These are phyloP conservation scores for Pseudogymnoascus sp. DNA, from an alignment of 2,329 filamentous ascomycete species.

Conservation along the genomic window DNA sequence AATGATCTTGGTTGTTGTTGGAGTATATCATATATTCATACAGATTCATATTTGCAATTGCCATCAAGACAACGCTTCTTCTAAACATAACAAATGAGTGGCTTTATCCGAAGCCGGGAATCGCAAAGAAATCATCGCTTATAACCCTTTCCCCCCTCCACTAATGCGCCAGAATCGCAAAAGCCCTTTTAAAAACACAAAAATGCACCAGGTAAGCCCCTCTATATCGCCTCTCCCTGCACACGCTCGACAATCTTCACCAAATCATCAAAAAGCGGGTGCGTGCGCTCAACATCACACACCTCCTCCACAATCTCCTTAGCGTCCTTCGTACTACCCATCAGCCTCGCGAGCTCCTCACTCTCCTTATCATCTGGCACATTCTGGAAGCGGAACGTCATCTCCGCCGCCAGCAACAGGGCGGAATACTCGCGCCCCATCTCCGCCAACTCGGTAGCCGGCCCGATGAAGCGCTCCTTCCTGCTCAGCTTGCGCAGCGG, in stretches of 20 bases:
- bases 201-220: not conserved
- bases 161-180: not conserved
- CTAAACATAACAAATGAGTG: not conserved
- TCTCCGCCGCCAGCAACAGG: conserved; percentile 77
- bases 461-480: conserved; percentile 93
- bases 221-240: conserved; percentile 40
- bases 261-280: conserved; percentile 71
- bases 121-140: not conserved
- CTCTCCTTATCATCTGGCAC: conserved; percentile 89
- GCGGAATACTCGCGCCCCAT: conserved; percentile 62
- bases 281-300: conserved; percentile 66
- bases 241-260: conserved; percentile 76
- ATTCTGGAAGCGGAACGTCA: conserved; percentile 92
- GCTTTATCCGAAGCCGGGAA: not conserved
- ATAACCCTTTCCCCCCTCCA: not conserved
- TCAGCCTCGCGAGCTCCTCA: conserved; percentile 73
- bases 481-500: conserved; percentile 88
- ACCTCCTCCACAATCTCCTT: conserved; percentile 72
- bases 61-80: not conserved
- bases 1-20: not conserved
- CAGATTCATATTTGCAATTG: not conserved
- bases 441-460: conserved; percentile 83
- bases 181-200: not conserved
- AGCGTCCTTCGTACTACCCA: conserved; percentile 51
- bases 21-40: conserved; percentile 1